These are phyloP conservation scores for Geotrichum restrictum DNA, from an alignment of 1,139 yeast genomes.

Conservation along the genomic window DNA sequence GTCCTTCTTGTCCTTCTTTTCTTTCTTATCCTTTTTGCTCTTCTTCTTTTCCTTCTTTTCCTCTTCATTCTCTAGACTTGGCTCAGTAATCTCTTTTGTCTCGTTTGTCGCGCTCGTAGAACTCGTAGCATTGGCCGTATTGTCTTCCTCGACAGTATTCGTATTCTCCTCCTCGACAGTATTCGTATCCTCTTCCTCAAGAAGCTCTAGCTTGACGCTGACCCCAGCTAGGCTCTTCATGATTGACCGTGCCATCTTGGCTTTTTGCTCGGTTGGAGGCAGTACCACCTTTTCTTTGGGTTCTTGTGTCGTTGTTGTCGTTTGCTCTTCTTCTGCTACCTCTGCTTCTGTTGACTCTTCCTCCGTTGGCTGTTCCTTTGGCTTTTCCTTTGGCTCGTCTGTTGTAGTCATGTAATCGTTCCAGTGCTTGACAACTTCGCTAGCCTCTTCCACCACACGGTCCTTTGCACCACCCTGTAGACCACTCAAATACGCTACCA, in stretches of 20 bases:
- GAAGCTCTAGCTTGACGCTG: constrained; percentile 29
- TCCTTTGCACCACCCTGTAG: constrained; percentile 70
- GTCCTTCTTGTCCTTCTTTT: constrained; percentile 5
- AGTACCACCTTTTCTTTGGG: not conserved
- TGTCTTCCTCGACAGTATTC: too few relatives aligned
- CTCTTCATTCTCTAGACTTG: constrained; percentile 17
- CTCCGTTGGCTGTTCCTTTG: constrained; percentile 25
- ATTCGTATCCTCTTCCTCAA: constrained; percentile 30
- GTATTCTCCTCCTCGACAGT: constrained; percentile 16
- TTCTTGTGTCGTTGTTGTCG: not conserved
- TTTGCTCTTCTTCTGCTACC: constrained; percentile 35
- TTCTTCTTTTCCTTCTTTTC: constrained; percentile 13
- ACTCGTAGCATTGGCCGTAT: not conserved
- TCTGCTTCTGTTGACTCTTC: constrained; percentile 36
- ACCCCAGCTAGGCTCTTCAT: constrained; percentile 31
- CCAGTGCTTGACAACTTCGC: constrained; percentile 52
- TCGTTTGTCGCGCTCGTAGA: constrained; percentile 14
- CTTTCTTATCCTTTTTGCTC: constrained; percentile 8
- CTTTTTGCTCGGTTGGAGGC: constrained; percentile 34
- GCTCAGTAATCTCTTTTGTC: constrained; percentile 19
- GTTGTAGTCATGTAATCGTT: constrained; percentile 45
- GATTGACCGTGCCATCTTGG: constrained; percentile 34
- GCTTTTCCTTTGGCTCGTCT: constrained; percentile 26
- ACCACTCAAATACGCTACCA: constrained; percentile 59
- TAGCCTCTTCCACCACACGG: constrained; percentile 54